Conservation (phyloP, 1,139 yeast genomes). For the Yamadazyma buinensis region DNA sequence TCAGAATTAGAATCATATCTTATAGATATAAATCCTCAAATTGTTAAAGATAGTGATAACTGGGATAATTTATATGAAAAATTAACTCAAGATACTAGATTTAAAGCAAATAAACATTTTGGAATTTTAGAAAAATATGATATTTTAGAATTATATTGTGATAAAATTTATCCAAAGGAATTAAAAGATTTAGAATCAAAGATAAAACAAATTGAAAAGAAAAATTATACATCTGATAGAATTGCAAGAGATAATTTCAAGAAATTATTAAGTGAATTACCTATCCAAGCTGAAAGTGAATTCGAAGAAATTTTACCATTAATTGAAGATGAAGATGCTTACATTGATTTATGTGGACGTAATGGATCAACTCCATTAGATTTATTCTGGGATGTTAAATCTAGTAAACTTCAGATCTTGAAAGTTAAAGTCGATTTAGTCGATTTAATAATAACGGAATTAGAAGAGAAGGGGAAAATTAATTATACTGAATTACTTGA, state of each 20-base stretch:
- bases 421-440: conserved; percentile 60
- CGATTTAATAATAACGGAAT: conserved; percentile 45
- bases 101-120: conserved; percentile 58
- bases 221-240: conserved; percentile 56
- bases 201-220: conserved; percentile 30
- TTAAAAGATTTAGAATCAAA: conserved; percentile 29
- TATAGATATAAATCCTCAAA: conserved; percentile 27
- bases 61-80: conserved; percentile 46
- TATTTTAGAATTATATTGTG: conserved; percentile 51
- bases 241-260: conserved; percentile 61
- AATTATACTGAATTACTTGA: conserved; percentile 13
- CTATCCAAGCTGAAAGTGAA: conserved; percentile 51
- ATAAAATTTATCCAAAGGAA: conserved; percentile 41
- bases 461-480: conserved; percentile 5
- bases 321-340: conserved; percentile 56
- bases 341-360: conserved; percentile 65
- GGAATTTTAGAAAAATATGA: conserved; percentile 53
- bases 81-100: conserved; percentile 47
- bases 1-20: conserved; percentile 50
- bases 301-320: conserved; percentile 56
- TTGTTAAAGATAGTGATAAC: conserved; percentile 25
- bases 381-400: conserved; percentile 71
- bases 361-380: conserved; percentile 80
- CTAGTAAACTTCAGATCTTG: conserved; percentile 54
- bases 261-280: conserved; percentile 35